Evolutionary conservation across 2,329 filamentous ascomycete genomes (phyloP).

Genomic region (Nectriaceae sp.): DNA sequence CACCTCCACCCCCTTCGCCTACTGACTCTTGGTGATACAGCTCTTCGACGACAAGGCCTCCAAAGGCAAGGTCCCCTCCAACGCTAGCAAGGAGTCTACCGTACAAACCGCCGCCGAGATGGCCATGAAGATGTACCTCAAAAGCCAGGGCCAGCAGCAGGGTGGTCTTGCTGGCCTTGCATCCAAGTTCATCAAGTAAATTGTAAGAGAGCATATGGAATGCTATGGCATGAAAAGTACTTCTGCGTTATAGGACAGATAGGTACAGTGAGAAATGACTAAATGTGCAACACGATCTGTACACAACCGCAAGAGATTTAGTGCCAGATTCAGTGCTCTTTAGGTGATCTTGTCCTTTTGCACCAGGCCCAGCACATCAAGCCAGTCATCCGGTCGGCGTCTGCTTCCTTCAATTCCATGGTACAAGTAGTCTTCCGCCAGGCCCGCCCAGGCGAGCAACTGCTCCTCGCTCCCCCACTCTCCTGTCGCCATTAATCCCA

Average conservation of each 20-base stretch:
- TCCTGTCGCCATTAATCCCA: slow-evolving; percentile 64
- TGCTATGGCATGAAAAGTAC: not conserved
- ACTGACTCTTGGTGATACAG: slow-evolving; percentile 30
- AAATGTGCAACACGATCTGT: not conserved
- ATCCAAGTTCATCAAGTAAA: slow-evolving; percentile 52
- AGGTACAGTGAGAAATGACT: not conserved
- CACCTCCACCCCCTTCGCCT: not conserved
- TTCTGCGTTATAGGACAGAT: not conserved
- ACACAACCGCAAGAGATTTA: not conserved
- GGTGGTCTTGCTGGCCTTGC: slow-evolving; percentile 49
- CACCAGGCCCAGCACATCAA: slow-evolving; percentile 52
- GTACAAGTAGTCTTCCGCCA: slow-evolving; percentile 58
- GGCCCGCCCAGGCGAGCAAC: slow-evolving; percentile 60
- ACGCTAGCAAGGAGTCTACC: slow-evolving; percentile 77
- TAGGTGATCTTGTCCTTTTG: slow-evolving; percentile 11
- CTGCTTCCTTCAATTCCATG: slow-evolving; percentile 50
- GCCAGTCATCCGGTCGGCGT: slow-evolving; percentile 55
- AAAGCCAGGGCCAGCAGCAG: slow-evolving; percentile 61
- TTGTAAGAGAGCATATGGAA: slow-evolving; percentile 25
- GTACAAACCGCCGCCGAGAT: slow-evolving; percentile 80
- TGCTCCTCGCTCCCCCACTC: slow-evolving; percentile 69
- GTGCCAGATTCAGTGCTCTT: not conserved
- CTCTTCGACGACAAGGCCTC: slow-evolving; percentile 62
- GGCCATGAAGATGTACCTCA: slow-evolving; percentile 89
- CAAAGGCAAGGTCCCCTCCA: slow-evolving; percentile 53